A percentile compares a stretch with the other conserved stretches of the same genome.
phyloP scores from a whole-genome alignment of 495 filamentous ascomycete species.

The Cetradonia linearis region DNA sequence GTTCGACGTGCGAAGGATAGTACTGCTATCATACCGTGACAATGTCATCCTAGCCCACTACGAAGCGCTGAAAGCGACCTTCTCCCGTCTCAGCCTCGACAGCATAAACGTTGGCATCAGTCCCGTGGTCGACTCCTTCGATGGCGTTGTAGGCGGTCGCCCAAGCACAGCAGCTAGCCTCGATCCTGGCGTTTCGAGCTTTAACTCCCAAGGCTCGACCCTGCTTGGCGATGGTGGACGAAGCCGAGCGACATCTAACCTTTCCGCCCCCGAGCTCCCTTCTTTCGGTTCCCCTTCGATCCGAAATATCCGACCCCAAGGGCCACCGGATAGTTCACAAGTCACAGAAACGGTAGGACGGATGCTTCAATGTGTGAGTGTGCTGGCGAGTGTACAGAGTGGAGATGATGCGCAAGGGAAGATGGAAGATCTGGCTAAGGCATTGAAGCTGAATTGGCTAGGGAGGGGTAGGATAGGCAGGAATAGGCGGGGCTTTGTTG shows the following conservation, averaged over 20 bases:
- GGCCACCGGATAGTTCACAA: slow-evolving; percentile 56
- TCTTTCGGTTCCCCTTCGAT: slow-evolving; percentile 46
- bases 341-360: slow-evolving; percentile 88
- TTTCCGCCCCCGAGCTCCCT: slow-evolving; percentile 48
- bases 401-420: slow-evolving; percentile 64
- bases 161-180: slow-evolving; percentile 63
- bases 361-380: slow-evolving; percentile 93
- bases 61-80: slow-evolving; percentile 76
- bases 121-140: slow-evolving; percentile 38
- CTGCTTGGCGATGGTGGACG: slow-evolving; percentile 48
- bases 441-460: slow-evolving; percentile 93
- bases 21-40: slow-evolving; percentile 84
- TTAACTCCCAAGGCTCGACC: slow-evolving; percentile 64
- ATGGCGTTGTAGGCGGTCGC: slow-evolving; percentile 41
- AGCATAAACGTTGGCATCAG: slow-evolving; percentile 53
- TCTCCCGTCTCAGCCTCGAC: slow-evolving; percentile 83
- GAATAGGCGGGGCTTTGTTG: slow-evolving; percentile 81
- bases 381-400: slow-evolving; percentile 66
- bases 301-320: slow-evolving; percentile 31
- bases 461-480: slow-evolving; percentile 81
- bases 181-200: slow-evolving; percentile 59
- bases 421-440: slow-evolving; percentile 72
- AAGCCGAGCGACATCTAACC: slow-evolving; percentile 75
- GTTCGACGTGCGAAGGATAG: slow-evolving; percentile 80
- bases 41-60: slow-evolving; percentile 75